A percentile compares a stretch with the other conserved stretches of the same genome.
phyloP scores from a whole-genome alignment of 2,329 filamentous ascomycete species.

The Didymella pinodella region DNA sequence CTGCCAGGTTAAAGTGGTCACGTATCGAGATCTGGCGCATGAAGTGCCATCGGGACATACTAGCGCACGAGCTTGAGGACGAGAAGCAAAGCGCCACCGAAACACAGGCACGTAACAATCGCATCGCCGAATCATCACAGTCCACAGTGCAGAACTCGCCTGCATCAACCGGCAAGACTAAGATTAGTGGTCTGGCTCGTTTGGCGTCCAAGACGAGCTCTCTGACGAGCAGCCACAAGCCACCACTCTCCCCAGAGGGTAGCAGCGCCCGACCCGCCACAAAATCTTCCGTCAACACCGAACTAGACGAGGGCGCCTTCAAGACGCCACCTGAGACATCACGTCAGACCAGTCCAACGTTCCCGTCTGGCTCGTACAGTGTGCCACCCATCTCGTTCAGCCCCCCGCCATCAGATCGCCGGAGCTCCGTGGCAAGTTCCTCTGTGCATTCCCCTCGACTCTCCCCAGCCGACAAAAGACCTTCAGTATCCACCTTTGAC shows the following conservation, averaged over 20 bases:
- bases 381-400: conserved; percentile 46
- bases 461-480: conserved; percentile 42
- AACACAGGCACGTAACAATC: conserved; percentile 38
- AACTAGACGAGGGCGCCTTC: conserved; percentile 54
- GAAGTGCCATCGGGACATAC: conserved; percentile 88
- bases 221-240: conserved; percentile 39
- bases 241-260: conserved; percentile 42
- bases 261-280: conserved; percentile 44
- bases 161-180: conserved; percentile 37
- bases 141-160: conserved; percentile 36
- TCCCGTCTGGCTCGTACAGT: conserved; percentile 39
- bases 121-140: conserved; percentile 33
- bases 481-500: conserved; percentile 46
- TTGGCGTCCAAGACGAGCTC: conserved; percentile 50
- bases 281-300: conserved; percentile 49
- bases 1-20: conserved; percentile 92
- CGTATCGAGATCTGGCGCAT: conserved; percentile 91
- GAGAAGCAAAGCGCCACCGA: conserved; percentile 61
- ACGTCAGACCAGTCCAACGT: conserved; percentile 47
- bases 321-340: conserved; percentile 56
- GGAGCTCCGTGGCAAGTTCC: conserved; percentile 46
- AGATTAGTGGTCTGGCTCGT: conserved; percentile 44
- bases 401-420: conserved; percentile 41
- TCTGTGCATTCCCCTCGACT: conserved; percentile 46
- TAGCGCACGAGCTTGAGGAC: conserved; percentile 84